Evolutionary conservation across 1,284 basidiomycete genomes (phyloP), one percentile per base, ranked within the genome.

Genomic region (Boletus sp.): DNA sequence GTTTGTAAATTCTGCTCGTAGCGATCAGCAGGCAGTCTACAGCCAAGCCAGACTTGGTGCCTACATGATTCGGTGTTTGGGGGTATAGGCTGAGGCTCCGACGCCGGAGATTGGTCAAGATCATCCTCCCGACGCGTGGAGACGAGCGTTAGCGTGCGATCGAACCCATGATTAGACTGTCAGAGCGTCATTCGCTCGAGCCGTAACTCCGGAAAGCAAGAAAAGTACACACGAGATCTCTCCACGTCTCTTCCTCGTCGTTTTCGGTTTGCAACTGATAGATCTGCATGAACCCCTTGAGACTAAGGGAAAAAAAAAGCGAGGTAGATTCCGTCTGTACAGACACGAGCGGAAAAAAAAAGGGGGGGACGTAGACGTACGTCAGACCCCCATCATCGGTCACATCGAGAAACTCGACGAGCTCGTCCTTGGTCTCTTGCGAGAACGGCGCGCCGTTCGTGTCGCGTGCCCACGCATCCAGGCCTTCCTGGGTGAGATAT

Each of bases 211-310:
- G 2, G 35, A 20, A 33, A 26, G 16, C 37, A 40, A 27, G 13
- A 55, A 78, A 45, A 35, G 8, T 17, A 63, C 58, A 57, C 58
- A 87, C 84, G 55, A 89, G 68, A 70, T 89, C 87, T 62, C 76
- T 73, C 86, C 85, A 89, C 8, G 87, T 89, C 67, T 90, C 87
- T 62, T 84, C 84, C 59, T 87, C 84, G 53, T 89, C 87, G 54
- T 81, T 87, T 58, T 87, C 83, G 2, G 86, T 88, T 64, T 90
- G 87, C 23, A 89, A 65, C 58, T 87, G 84, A 60, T 89, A 89
- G 41, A 89, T 78, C 60, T 88, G 85, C 59, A 88, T 59, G 60
- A 90, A 89, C 3, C 87, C 87, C 60, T 83, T 81, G 60, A 87
- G 81, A 19, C 85, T 88, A 50, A n/a, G n/a, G 9, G 6, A 19